Conservation (phyloP, 208 protist species). For the Entamoeba invadens region DNA sequence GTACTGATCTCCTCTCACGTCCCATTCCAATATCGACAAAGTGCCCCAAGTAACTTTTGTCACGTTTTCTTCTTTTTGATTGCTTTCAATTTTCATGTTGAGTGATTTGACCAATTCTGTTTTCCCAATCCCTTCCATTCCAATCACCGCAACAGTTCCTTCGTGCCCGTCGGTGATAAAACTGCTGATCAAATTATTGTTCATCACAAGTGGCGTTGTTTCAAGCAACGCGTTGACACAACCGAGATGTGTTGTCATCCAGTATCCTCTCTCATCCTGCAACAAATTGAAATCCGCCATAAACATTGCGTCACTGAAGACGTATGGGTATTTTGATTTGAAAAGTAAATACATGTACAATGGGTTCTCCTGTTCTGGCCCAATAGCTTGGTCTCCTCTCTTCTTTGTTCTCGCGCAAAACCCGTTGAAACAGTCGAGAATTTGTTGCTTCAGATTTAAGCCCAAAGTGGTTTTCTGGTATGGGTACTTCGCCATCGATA, state of each 20-base stretch:
- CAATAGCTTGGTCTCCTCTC: neutral
- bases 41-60: neutral
- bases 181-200: neutral
- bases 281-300: neutral
- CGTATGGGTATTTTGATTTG: neutral
- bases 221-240: neutral
- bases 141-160: neutral
- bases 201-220: neutral
- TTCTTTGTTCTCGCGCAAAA: neutral
- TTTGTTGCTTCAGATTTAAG: neutral
- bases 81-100: neutral
- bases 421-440: neutral
- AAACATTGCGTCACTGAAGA: neutral
- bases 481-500: neutral
- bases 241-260: neutral
- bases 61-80: neutral
- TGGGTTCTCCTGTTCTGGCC: neutral
- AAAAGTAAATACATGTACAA: neutral
- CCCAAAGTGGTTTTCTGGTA: neutral
- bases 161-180: neutral
- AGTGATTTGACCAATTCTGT: neutral
- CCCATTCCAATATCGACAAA: neutral
- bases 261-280: neutral
- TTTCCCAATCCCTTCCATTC: neutral
- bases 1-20: neutral